phyloP scores from a whole-genome alignment of 495 filamentous ascomycete species.

The Pseudevernia furfuracea region DNA sequence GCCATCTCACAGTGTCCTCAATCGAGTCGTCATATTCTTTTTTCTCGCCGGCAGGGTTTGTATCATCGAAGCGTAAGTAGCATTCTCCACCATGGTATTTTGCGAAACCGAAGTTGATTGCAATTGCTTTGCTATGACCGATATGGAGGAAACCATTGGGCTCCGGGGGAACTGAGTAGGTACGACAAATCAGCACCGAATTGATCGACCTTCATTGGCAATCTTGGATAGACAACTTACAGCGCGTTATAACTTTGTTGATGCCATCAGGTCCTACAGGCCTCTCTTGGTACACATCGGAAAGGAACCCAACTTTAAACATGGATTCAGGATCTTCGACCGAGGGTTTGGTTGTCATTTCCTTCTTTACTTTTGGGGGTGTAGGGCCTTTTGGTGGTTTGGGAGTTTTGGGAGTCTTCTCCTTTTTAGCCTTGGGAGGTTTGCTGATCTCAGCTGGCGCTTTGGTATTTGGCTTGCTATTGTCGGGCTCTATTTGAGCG shows the following conservation, averaged over 20 bases:
- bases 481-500: background rate
- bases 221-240: background rate
- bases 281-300: slow-evolving; percentile 70
- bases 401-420: slow-evolving; percentile 16
- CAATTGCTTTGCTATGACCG: slow-evolving; percentile 93
- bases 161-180: slow-evolving; percentile 74
- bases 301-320: slow-evolving; percentile 80
- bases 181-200: background rate
- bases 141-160: slow-evolving; percentile 73
- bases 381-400: slow-evolving; percentile 11
- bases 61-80: slow-evolving; percentile 67
- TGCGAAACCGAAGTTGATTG: slow-evolving; percentile 94
- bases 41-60: slow-evolving; percentile 77
- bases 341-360: slow-evolving; percentile 35
- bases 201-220: background rate
- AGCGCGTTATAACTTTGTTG: slow-evolving; percentile 19
- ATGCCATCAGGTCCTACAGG: slow-evolving; percentile 60
- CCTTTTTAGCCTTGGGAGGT: slow-evolving; percentile 21
- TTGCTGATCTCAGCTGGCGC: slow-evolving; percentile 19
- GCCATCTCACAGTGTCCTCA: slow-evolving; percentile 70
- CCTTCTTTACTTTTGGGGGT: slow-evolving; percentile 16
- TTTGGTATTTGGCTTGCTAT: background rate
- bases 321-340: slow-evolving; percentile 59
- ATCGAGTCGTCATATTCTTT: slow-evolving; percentile 73
- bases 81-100: slow-evolving; percentile 72